phyloP scores from a whole-genome alignment of 1,284 basidiomycete genomes.

The Naganishia albida region DNA sequence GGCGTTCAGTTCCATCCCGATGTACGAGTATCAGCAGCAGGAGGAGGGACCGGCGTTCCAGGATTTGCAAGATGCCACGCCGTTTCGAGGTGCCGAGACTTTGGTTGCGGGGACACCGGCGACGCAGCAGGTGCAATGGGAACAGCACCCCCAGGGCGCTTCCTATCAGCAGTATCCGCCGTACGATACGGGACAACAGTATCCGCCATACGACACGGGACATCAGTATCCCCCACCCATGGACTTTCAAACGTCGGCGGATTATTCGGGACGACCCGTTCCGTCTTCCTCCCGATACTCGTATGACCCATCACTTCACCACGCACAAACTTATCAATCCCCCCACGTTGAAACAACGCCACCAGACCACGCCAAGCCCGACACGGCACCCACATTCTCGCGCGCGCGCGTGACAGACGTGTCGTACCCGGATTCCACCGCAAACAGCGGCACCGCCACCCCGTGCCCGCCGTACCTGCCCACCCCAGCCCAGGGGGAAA shows the following conservation, averaged over 20 bases:
- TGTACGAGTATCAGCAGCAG: no score
- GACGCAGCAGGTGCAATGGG: not conserved
- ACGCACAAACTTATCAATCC: no score
- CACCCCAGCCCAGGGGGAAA: not conserved
- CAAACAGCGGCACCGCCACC: not conserved
- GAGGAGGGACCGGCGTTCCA: no score
- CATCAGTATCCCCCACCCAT: not conserved
- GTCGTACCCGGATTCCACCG: not conserved
- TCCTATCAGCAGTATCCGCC: not conserved
- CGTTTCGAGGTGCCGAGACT: no score
- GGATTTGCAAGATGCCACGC: no score
- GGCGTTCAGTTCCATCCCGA: no score
- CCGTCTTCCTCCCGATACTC: not conserved
- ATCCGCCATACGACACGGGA: not conserved
- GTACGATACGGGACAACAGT: not conserved
- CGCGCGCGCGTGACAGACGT: no score
- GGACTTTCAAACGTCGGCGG: not conserved
- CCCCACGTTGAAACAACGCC: no score
- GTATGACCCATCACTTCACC: not conserved
- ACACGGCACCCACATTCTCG: not conserved
- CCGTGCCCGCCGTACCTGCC: slow-evolving; percentile 3
- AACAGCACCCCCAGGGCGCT: not conserved
- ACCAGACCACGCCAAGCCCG: no score
- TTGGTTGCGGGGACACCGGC: no score
- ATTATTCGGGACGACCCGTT: no score